Percentiles rank a stretch among this genome's conserved stretches.
phyloP scores from a whole-genome alignment of 2,329 filamentous ascomycete species.

The Fusarium staphyleae region DNA sequence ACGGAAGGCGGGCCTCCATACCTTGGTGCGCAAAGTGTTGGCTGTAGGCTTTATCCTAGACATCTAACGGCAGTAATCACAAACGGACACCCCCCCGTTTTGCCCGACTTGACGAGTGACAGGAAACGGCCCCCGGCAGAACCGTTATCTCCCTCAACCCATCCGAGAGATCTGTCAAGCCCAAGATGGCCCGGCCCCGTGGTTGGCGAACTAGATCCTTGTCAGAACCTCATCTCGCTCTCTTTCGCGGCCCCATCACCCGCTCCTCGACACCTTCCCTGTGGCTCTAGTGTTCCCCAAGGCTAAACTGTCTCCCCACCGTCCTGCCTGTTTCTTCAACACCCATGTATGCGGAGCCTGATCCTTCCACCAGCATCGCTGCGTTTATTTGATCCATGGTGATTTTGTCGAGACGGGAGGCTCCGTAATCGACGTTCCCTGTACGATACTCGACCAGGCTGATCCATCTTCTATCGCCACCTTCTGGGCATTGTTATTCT shows the following conservation, averaged over 20 bases:
- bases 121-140: constrained; percentile 24
- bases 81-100: constrained; percentile 9
- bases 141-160: constrained; percentile 35
- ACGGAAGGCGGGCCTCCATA: constrained; percentile 34
- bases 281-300: constrained; percentile 33
- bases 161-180: constrained; percentile 38
- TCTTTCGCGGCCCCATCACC: constrained; percentile 41
- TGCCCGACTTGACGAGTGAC: constrained; percentile 10
- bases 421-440: constrained; percentile 37
- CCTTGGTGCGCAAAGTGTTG: constrained; percentile 21
- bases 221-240: constrained; percentile 41
- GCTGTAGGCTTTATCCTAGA: constrained; percentile 22
- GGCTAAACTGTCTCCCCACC: constrained; percentile 39
- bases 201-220: constrained; percentile 40
- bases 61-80: constrained; percentile 10
- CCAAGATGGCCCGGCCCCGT: constrained; percentile 38
- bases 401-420: constrained; percentile 34
- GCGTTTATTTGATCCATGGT: constrained; percentile 40
- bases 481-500: constrained; percentile 26
- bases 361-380: constrained; percentile 41
- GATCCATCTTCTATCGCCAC: constrained; percentile 36
- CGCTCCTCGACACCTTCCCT: constrained; percentile 41
- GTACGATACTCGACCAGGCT: constrained; percentile 21
- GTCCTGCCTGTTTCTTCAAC: constrained; percentile 33
- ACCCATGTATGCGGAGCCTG: constrained; percentile 40